Conservation (phyloP, 2,329 filamentous ascomycete genomes). For the Xylaria hypoxylon region DNA sequence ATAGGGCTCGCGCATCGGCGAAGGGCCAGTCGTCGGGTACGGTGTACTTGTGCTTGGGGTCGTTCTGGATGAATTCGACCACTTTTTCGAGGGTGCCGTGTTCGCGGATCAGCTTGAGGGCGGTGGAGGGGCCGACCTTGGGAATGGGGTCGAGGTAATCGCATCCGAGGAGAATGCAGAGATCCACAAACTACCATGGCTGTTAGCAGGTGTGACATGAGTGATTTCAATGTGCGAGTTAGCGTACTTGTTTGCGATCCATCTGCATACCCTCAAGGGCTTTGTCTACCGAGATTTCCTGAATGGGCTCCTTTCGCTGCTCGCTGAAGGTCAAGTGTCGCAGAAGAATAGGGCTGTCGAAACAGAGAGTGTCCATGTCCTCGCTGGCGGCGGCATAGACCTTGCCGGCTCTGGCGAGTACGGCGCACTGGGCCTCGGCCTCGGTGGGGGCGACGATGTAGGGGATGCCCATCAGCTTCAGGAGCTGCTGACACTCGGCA, state of each 20-base stretch:
- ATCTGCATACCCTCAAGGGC: conserved; percentile 89
- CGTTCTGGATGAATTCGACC: conserved; percentile 81
- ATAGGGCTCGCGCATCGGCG: conserved; percentile 88
- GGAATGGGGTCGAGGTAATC: conserved; percentile 98
- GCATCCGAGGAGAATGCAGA: conserved; percentile 96
- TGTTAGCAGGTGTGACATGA: conserved; percentile 18
- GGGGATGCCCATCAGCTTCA: conserved; percentile 96
- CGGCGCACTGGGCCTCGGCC: conserved; percentile 95
- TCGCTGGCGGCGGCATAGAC: conserved; percentile 97
- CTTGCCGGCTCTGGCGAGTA: conserved; percentile 88
- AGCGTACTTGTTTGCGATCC: conserved; percentile 81
- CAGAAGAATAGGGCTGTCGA: conserved; percentile 89
- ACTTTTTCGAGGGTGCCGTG: conserved; percentile 89
- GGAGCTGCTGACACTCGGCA: conserved; percentile 87
- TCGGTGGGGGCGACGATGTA: conserved; percentile 96
- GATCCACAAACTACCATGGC: conserved; percentile 83
- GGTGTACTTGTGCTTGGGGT: conserved; percentile 81
- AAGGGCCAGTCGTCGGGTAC: conserved; percentile 98
- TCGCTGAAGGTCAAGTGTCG: conserved; percentile 97
- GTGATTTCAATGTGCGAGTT: neutral
- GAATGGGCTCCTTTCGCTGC: conserved; percentile 96
- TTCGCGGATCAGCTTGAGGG: conserved; percentile 93
- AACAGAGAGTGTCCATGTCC: conserved; percentile 99
- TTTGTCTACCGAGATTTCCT: conserved; percentile 90
- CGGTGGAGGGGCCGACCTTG: conserved; percentile 91